These are phyloP conservation scores for Dothistroma pini DNA, from an alignment of 2,329 filamentous ascomycete species.

Conservation along the genomic window DNA sequence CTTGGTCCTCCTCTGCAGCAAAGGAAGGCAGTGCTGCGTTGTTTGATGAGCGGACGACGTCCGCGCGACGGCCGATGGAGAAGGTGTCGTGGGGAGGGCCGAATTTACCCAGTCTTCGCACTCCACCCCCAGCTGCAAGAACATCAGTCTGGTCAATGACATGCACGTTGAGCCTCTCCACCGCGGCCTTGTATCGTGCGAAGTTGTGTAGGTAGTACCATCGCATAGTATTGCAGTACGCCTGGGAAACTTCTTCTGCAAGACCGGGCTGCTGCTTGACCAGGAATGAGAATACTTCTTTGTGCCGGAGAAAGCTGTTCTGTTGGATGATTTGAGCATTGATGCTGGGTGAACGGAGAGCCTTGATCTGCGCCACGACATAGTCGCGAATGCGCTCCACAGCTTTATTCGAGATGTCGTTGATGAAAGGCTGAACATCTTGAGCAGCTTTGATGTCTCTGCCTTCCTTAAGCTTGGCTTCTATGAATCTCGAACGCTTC, in stretches of 20 bases:
- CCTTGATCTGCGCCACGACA: slow-evolving; percentile 90
- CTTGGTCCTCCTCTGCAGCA: slow-evolving; percentile 83
- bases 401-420: slow-evolving; percentile 83
- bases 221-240: slow-evolving; percentile 97
- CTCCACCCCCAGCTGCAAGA: slow-evolving; percentile 61
- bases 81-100: slow-evolving; percentile 69
- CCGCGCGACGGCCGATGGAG: slow-evolving; percentile 79
- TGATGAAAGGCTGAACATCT: slow-evolving; percentile 79
- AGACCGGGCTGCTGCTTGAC: slow-evolving; percentile 77
- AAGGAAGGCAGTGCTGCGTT: slow-evolving; percentile 80
- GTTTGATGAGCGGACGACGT: slow-evolving; percentile 70
- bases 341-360: slow-evolving; percentile 87
- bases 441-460: slow-evolving; percentile 69
- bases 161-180: slow-evolving; percentile 82
- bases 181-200: slow-evolving; percentile 74
- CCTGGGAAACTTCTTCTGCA: slow-evolving; percentile 83
- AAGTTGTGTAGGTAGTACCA: slow-evolving; percentile 98
- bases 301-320: slow-evolving; percentile 82
- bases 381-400: slow-evolving; percentile 92
- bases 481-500: slow-evolving; percentile 67
- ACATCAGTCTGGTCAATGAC: slow-evolving; percentile 77
- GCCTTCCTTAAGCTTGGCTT: slow-evolving; percentile 60
- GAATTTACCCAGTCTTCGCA: slow-evolving; percentile 33
- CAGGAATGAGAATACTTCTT: slow-evolving; percentile 82
- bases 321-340: slow-evolving; percentile 97